Base-by-base conservation (phyloP, 2,329 filamentous ascomycete species). In the Colletotrichum plurivorum region DNA sequence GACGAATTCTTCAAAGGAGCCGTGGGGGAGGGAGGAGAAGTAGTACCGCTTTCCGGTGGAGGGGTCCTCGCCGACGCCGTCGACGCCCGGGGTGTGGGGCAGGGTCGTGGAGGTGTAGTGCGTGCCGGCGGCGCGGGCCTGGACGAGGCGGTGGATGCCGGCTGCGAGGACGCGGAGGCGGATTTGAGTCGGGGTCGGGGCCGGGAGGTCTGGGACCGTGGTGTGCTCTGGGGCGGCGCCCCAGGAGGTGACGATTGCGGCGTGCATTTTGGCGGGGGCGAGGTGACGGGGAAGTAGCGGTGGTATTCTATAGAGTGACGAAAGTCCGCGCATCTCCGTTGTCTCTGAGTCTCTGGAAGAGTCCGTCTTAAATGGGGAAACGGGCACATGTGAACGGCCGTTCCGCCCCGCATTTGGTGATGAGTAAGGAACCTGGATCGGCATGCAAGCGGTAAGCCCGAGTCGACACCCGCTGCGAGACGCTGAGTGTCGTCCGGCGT, bases 101-200 rank as follows among this genome's bases (percentile, higher is more conserved):
- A 87, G 82, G 0, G 74, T 74, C 6, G 79, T 78, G 2, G 83
- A 80, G 20, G 83, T 83, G 78, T 88, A 90, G 77, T 90, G 88
- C n/a, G 76, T 79, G 1, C 88, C 88, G 1, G 82, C 71, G 18
- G 87, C 88, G 36, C 87, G 84, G 48, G 80, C 79, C 56, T 84
- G 84, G 51, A 90, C 88, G 5, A 90, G 77, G 13, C 83, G 81
- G 75, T 89, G 87, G 15, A 88, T 78, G 31, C 86, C 87, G 3
- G 82, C 75, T 13, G 86, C 86, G 55, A 86, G 73, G 18, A 69
- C 66, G 51, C 66, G 66, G 69, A 90, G 80, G 71, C 83, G 84
- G 76, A 90, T 80, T 61, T 84, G 85, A 16, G 76, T 69, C 18
- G 84, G 80, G 0, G 79, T 43, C 5, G 81, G 78, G 5, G 79